Conservation (phyloP, 2,329 filamentous ascomycete species). For the Epichloe typhina region DNA sequence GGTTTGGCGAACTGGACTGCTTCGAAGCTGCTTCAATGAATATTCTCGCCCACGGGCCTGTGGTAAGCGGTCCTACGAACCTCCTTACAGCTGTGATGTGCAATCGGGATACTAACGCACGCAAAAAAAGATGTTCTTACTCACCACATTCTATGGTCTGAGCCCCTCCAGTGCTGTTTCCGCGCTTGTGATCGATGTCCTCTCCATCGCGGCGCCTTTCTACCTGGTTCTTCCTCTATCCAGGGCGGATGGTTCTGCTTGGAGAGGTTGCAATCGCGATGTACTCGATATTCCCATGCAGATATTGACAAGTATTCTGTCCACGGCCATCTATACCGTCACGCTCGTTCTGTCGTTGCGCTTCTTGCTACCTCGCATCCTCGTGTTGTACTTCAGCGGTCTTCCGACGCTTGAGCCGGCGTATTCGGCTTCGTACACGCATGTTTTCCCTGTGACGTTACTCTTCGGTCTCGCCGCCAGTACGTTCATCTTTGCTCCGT, state of each 20-base stretch:
- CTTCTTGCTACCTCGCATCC: slow-evolving; percentile 54
- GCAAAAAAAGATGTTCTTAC: slow-evolving; percentile 48
- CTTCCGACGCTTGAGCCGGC: slow-evolving; percentile 56
- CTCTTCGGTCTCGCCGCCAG: slow-evolving; percentile 56
- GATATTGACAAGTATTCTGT: slow-evolving; percentile 52
- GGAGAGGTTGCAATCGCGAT: slow-evolving; percentile 43
- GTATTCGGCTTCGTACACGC: slow-evolving; percentile 47
- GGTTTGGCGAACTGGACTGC: slow-evolving; percentile 63
- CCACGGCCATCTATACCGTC: slow-evolving; percentile 62
- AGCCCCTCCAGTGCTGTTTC: slow-evolving; percentile 45
- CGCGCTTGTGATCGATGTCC: slow-evolving; percentile 53
- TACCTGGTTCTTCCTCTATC: slow-evolving; percentile 57
- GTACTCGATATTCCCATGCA: slow-evolving; percentile 53
- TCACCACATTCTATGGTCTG: slow-evolving; percentile 66
- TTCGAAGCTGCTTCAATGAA: slow-evolving; percentile 53
- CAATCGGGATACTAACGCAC: neutral
- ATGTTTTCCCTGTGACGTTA: slow-evolving; percentile 45
- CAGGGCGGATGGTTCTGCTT: slow-evolving; percentile 44
- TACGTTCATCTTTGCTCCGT: slow-evolving; percentile 65
- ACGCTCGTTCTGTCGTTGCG: slow-evolving; percentile 55
- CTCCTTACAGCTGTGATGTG: neutral
- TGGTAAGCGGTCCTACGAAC: slow-evolving; percentile 24
- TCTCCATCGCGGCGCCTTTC: slow-evolving; percentile 61
- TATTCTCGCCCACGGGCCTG: slow-evolving; percentile 61
- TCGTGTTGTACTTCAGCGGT: slow-evolving; percentile 64